Conservation (phyloP, 2,329 filamentous ascomycete species). For the Monosporascus sp. region DNA sequence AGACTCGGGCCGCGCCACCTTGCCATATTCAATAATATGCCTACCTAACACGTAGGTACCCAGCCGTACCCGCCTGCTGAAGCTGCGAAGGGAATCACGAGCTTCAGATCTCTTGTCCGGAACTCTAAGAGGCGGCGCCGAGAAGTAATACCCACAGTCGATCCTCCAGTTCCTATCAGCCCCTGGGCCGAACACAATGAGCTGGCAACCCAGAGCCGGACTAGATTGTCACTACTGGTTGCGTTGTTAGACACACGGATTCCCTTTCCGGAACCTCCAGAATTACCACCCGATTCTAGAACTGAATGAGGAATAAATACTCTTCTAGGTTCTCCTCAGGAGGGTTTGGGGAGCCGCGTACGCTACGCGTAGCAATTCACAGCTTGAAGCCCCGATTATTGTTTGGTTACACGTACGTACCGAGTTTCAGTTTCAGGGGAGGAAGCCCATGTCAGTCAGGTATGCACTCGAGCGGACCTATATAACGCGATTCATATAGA, state of each 20-base stretch:
- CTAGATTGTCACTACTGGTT: too few relatives aligned
- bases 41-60: not conserved
- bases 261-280: too few relatives aligned
- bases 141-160: not conserved
- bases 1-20: not conserved
- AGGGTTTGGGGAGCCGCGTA: not conserved
- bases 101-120: not conserved
- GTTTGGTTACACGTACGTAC: not conserved
- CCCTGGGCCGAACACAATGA: too few relatives aligned
- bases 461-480: not conserved
- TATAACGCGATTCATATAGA: not conserved
- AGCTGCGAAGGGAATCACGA: not conserved
- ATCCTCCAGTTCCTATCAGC: too few relatives aligned
- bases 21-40: not conserved
- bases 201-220: too few relatives aligned
- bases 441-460: not conserved
- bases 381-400: not conserved
- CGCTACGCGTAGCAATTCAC: too few relatives aligned
- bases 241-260: too few relatives aligned
- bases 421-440: not conserved
- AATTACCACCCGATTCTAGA: too few relatives aligned
- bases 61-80: not conserved
- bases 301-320: not conserved
- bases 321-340: not conserved
- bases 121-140: not conserved